Evolutionary conservation across 129 eudicot genomes (phyloP).

Genomic region (Tagetes erecta): DNA sequence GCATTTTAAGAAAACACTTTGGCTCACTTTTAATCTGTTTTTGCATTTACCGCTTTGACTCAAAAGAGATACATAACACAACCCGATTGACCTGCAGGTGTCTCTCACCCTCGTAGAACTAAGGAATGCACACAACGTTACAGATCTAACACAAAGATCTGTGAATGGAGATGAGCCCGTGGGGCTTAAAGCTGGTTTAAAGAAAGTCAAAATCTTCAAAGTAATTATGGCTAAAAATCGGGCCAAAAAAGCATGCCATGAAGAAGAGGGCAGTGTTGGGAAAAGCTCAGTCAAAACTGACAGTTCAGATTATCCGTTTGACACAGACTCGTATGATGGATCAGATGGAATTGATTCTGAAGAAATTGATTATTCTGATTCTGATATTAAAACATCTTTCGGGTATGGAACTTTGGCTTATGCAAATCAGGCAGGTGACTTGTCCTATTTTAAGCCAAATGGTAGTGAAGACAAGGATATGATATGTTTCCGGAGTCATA

Average conservation of each 20-base stretch:
- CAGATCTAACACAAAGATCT: conserved; percentile 37
- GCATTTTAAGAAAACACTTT: neutral
- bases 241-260: conserved; percentile 42
- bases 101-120: conserved; percentile 50
- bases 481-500: conserved; percentile 36
- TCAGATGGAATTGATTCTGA: conserved; percentile 50
- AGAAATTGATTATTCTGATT: conserved; percentile 40
- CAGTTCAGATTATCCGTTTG: conserved; percentile 50
- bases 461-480: conserved; percentile 42
- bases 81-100: conserved; percentile 37
- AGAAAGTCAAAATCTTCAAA: conserved; percentile 48
- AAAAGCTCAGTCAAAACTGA: conserved; percentile 52
- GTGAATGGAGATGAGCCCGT: conserved; percentile 37
- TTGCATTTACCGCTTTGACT: neutral
- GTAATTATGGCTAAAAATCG: conserved; percentile 36
- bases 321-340: conserved; percentile 56
- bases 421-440: conserved; percentile 53
- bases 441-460: neutral
- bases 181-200: conserved; percentile 41
- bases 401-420: conserved; percentile 54
- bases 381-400: conserved; percentile 39
- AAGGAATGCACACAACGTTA: conserved; percentile 32
- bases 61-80: neutral
- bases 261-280: conserved; percentile 56
- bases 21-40: neutral